phyloP scores from a whole-genome alignment of 192 early-diverging fungal species.

The Entomortierella chlamydospora region DNA sequence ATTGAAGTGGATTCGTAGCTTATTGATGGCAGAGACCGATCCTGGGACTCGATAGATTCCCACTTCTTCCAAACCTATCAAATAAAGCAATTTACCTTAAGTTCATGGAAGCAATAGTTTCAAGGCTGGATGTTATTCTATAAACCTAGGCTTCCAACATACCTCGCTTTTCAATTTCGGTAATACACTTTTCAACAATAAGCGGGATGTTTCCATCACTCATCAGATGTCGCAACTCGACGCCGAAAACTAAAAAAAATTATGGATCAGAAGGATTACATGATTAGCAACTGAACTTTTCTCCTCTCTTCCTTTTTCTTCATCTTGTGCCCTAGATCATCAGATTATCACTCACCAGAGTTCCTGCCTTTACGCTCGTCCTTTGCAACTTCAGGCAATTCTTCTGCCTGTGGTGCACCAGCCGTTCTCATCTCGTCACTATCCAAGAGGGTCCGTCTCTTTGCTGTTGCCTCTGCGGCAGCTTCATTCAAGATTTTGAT shows the following conservation, averaged over 20 bases:
- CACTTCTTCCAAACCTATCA: slow-evolving; percentile 71
- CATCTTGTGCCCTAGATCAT: background rate
- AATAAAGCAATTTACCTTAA: no score
- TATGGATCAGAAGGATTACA: background rate
- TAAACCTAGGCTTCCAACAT: background rate
- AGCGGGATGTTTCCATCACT: slow-evolving; percentile 65
- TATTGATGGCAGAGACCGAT: slow-evolving; percentile 69
- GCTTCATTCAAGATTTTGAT: slow-evolving; percentile 74
- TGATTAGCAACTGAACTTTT: background rate
- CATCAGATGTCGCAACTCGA: slow-evolving; percentile 70
- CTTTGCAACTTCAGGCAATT: slow-evolving; percentile 7
- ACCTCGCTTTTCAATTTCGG: slow-evolving; percentile 77
- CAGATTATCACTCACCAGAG: slow-evolving; percentile 31
- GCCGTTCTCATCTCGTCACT: slow-evolving; percentile 60
- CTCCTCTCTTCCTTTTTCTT: background rate
- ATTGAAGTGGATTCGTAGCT: slow-evolving; percentile 71
- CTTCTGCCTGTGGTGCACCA: background rate
- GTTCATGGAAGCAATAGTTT: no score
- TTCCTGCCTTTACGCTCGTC: slow-evolving; percentile 60
- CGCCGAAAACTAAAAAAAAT: slow-evolving; percentile 68
- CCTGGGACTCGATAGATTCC: slow-evolving; percentile 83
- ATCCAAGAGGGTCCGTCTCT: slow-evolving; percentile 74
- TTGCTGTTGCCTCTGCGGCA: slow-evolving; percentile 76
- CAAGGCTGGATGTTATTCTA: no score
- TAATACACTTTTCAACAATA: slow-evolving; percentile 76